Base-by-base conservation (phyloP, 1,139 yeast species). In the Kodamaea ohmeri region DNA sequence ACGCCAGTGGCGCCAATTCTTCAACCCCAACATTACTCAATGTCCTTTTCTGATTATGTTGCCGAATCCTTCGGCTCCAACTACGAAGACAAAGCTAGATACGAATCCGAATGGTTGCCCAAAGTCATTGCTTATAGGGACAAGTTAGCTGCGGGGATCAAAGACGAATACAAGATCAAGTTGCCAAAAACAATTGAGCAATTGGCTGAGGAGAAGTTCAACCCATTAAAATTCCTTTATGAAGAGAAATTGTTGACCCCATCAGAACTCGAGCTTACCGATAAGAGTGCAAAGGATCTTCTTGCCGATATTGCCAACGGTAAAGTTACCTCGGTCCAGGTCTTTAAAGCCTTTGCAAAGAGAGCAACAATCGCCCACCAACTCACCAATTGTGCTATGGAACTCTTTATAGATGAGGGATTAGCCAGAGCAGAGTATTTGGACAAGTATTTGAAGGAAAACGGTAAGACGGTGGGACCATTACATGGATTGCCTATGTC, bases 401-500 rank as follows among this genome's bases (percentile, higher is more conserved):
- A 79, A 32, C 66, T 80, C 38, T 66, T 80, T 48, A 71, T 77
- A 41, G 73, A 76, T 26, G 79, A 74, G 45, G 86, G 80, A 12
- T 57, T 78, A 34, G 61, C 60, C 37, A 66, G 79, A 42, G 86
- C 86, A 6, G 56, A 72, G 50, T 66, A 60, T 41, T 63, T 80
- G 46, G 87, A 81, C 50, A 71, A 65, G 4, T 70, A 77, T 49
- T 66, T 64, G 38, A 64, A 63, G 35, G 61, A 68, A 37, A 60
- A 69, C 37, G 89, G 90, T 14, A 75, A 78, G 51, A 62, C 81
- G 0, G 59, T 79, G 39, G 94, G 95, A 32, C 88, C 89, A 6
- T 66, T 84, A 42, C 94, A 84, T 50, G 94, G 94, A 13, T 63
- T 84, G 28, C 94, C 94, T n/a, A 61, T 84, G 26, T 83, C 92